A percentile compares a stretch with the other conserved stretches of the same genome.
These are phyloP conservation scores for Oidium heveae DNA, from an alignment of 2,329 filamentous ascomycete genomes.

Conservation along the genomic window DNA sequence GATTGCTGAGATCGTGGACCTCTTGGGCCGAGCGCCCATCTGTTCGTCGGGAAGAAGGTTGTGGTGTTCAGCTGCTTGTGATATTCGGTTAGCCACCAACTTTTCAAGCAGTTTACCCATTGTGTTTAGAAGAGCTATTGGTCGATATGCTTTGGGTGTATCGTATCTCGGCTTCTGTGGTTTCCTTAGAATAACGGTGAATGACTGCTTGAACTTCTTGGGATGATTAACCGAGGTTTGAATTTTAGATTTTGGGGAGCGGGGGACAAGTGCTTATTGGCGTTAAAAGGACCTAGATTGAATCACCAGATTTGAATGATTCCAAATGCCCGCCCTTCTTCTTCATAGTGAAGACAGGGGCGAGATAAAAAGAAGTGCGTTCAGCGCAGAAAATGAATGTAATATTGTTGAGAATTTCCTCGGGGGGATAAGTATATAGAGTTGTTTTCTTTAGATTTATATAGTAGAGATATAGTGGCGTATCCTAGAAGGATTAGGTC, in stretches of 20 bases:
- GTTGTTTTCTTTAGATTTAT: not conserved
- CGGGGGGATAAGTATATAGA: not conserved
- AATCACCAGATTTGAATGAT: not conserved
- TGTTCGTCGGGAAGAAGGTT: no score
- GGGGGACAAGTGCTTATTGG: not conserved
- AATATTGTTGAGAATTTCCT: not conserved
- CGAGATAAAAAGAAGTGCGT: not conserved
- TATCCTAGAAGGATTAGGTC: not conserved
- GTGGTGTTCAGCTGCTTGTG: no score
- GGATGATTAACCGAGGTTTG: not conserved
- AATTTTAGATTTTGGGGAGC: not conserved
- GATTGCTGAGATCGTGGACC: no score
- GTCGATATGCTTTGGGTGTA: no score
- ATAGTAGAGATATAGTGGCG: not conserved
- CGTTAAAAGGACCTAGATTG: not conserved
- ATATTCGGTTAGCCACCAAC: no score
- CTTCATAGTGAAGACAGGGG: not conserved
- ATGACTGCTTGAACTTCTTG: not conserved
- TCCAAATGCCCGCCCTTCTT: not conserved
- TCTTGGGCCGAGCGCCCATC: no score
- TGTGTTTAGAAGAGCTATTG: no score
- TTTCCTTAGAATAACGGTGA: no score
- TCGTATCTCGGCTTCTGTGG: no score
- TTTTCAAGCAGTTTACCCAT: no score
- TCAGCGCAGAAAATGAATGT: not conserved